Percentiles rank a stretch among this genome's conserved stretches.
Conservation (phyloP, 2,329 filamentous ascomycete genomes). For the Neoarthrinium moseri region DNA sequence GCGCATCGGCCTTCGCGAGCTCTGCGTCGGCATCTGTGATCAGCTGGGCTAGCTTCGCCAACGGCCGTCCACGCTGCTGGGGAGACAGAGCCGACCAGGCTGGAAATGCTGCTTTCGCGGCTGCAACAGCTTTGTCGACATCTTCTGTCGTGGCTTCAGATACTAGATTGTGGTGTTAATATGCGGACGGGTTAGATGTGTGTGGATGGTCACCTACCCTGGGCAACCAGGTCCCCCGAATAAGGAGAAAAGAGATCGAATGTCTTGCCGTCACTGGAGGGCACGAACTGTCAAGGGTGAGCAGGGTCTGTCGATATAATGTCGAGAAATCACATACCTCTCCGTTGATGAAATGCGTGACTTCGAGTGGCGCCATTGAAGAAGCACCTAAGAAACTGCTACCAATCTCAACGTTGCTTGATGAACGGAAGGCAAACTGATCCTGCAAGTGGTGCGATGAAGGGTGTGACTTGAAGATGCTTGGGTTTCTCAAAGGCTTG, state of each 20-base stretch:
- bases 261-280: constrained; percentile 14
- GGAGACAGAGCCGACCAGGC: constrained; percentile 19
- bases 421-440: too few species aligned
- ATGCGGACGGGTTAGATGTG: not conserved
- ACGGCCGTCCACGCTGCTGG: constrained; percentile 14
- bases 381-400: not conserved
- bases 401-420: too few species aligned
- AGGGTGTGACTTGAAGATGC: not conserved
- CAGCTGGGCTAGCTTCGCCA: constrained; percentile 20
- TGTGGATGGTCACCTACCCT: constrained; percentile 3
- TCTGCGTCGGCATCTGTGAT: constrained; percentile 13
- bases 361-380: constrained; percentile 13
- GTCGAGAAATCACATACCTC: constrained; percentile 9
- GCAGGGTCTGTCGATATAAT: not conserved
- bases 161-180: constrained; percentile 5
- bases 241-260: constrained; percentile 17
- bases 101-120: constrained; percentile 18
- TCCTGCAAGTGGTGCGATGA: too few species aligned
- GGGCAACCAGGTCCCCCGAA: constrained; percentile 14
- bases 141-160: constrained; percentile 19
- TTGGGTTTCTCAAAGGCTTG: not conserved
- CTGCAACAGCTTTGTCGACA: constrained; percentile 21
- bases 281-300: constrained; percentile 9
- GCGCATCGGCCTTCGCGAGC: constrained; percentile 15
- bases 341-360: constrained; percentile 16